Base-by-base conservation (phyloP, 2,329 filamentous ascomycete genomes). In the Nemania abortiva region DNA sequence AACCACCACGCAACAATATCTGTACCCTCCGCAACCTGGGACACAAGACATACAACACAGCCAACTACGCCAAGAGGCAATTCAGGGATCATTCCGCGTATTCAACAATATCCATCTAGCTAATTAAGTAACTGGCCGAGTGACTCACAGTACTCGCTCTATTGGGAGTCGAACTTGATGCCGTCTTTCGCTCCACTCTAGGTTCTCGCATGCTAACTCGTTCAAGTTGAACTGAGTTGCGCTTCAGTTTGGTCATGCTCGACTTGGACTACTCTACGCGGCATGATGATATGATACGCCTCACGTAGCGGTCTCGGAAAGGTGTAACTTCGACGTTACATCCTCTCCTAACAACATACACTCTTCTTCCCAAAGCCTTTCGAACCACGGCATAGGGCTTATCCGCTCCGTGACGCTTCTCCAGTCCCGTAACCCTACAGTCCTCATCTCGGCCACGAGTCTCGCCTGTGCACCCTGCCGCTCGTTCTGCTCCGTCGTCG, bases 341-440 rank as follows among this genome's bases (percentile, higher is more conserved):
- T 68, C 60, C 61, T 65, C 65, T 63, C 68, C 68, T 59, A 70
- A 55, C 61, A 59, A 62, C 60, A 52, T 62, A 65, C 34, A 65
- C 56, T 70, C 68, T 62, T 68, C 68, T 68, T 68, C 65, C 68
- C 68, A 70, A 57, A 70, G 50, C 22, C 52, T 45, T 59, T 55
- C 54, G 47, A 70, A 68, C 68, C 68, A 70, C 34, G 68, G 68
- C 68, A 70, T 68, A 63, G 39, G 52, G 62, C 68, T 68, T 62
- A 70, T 63, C 56, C 50, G 56, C 62, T 69, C 62, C 56, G 49
- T 69, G 45, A 69, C 50, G 34, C 13, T 52, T 69, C 39, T 60
- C 67, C 67, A 69, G 27, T 60, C 52, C 63, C 42, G 54, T 60
- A 69, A 52, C 45, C 63, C 67, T 63, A 54, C 58, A 20, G 45